Evolutionary conservation across 306 rosid genomes (phyloP).

Genomic region (Pyrus betulifolia): DNA sequence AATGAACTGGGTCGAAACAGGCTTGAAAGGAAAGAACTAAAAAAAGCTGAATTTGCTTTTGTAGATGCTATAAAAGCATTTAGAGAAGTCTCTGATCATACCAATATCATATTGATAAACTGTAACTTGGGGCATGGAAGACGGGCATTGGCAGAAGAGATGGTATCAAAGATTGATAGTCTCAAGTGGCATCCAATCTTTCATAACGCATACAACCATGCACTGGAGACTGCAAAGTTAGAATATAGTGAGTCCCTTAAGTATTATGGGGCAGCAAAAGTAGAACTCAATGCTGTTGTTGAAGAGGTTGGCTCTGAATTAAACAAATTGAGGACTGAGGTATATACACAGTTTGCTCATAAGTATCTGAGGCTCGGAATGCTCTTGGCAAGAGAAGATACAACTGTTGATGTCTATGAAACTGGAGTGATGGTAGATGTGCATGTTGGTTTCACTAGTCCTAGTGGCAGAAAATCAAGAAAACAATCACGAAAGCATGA

Average conservation of each 20-base stretch:
- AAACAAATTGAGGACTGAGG: conserved; percentile 64
- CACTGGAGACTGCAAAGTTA: conserved; percentile 69
- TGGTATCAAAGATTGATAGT: conserved; percentile 58
- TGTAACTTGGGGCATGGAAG: conserved; percentile 96
- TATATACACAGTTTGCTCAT: conserved; percentile 75
- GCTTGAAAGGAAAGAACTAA: conserved; percentile 61
- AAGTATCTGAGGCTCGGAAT: conserved; percentile 91
- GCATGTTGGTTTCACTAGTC: conserved; percentile 19
- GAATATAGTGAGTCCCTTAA: conserved; percentile 80
- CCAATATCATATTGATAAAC: conserved; percentile 77
- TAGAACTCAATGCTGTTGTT: conserved; percentile 45
- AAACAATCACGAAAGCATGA: conserved; percentile 64
- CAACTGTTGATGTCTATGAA: conserved; percentile 61
- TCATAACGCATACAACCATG: conserved; percentile 55
- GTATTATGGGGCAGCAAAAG: conserved; percentile 84
- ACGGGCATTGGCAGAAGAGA: conserved; percentile 85
- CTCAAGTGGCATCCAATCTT: conserved; percentile 46
- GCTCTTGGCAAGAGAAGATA: conserved; percentile 89
- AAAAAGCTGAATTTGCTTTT: conserved; percentile 72
- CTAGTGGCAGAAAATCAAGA: conserved; percentile 34
- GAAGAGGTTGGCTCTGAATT: conserved; percentile 38
- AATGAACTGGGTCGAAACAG: conserved; percentile 84
- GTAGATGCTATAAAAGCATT: conserved; percentile 79
- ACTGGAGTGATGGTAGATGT: conserved; percentile 42
- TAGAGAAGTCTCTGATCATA: conserved; percentile 82